Evolutionary conservation across 2,329 filamentous ascomycete species (phyloP), one percentile per base, ranked within the genome.

Genomic region (Sporothrix humicola): DNA sequence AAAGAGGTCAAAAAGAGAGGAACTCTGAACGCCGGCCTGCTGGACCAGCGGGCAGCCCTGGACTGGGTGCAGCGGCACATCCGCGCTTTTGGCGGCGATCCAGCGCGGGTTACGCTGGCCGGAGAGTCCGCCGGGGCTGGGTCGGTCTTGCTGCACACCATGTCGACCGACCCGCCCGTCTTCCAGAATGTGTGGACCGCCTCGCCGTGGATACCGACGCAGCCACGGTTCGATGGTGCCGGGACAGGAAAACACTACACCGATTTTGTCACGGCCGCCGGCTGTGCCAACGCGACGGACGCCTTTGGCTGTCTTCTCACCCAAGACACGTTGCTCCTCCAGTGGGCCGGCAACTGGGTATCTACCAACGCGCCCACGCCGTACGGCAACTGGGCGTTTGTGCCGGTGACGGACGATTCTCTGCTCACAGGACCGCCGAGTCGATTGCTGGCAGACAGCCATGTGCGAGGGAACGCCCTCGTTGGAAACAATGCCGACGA

Each of bases 401-500:
- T 80, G 12, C 82, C 82, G 0, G 81, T 81, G 0, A 81, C 80
- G 31, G 82, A 83, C 74, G 81, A 79, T 2, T 73, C 58, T 0
- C 80, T 80, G 31, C 74, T 83, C n/a, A 44, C 75, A 73, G n/a
- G 78, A 13, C 74, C 77, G n/a, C 81, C 82, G 2, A 78, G 76
- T 0, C 70, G 75, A 9, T 79, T 81, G 15, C 75, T 83, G 12
- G 13, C 23, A 15, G 50, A n/a, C n/a, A n/a, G n/a, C n/a, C n/a
- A n/a, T n/a, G n/a, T n/a, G n/a, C n/a, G n/a, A n/a, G n/a, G n/a
- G n/a, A 72, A 76, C 9, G 72, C 79, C 13, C 54, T 80, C 12
- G 54, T 75, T 17, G 75, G 76, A 17, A 75, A 86, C 77, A 87
- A 86, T 72, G 85, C 85, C 3, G 84, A 88, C 75, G 87, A 89